phyloP scores from a whole-genome alignment of 768 basidiomycete species.

The Strobilomyces dryophilus region DNA sequence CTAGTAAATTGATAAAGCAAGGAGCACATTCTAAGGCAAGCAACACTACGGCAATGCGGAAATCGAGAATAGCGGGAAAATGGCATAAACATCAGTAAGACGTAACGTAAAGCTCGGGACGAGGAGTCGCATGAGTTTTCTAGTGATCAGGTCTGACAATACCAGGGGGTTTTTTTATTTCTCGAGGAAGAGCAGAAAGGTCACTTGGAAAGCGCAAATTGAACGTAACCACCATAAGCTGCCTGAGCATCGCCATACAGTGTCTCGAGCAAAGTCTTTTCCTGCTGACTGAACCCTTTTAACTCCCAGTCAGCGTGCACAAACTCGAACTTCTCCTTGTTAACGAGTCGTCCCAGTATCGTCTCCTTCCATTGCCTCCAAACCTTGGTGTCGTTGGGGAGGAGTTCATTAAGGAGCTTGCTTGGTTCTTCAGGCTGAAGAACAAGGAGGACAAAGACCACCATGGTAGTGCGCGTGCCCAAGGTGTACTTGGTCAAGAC shows the following conservation, averaged over 20 bases:
- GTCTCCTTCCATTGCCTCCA: slow-evolving; percentile 27
- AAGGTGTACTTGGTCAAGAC: slow-evolving; percentile 22
- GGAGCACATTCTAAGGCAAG: too few relatives aligned
- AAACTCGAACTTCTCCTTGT: slow-evolving; percentile 24
- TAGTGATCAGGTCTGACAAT: neutral
- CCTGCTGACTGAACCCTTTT: slow-evolving; percentile 10
- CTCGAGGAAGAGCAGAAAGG: neutral
- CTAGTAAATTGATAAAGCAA: too few relatives aligned
- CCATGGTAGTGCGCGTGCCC: slow-evolving; percentile 26
- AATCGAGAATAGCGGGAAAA: neutral
- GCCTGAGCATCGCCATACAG: slow-evolving; percentile 21
- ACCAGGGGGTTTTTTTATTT: neutral
- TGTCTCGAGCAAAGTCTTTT: slow-evolving; percentile 19
- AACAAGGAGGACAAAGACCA: slow-evolving; percentile 22
- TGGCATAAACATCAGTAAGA: neutral
- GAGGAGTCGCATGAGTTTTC: neutral
- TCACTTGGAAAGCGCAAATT: slow-evolving; percentile 8
- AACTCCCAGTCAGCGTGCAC: slow-evolving; percentile 20
- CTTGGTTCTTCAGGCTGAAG: slow-evolving; percentile 19
- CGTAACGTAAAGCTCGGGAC: neutral
- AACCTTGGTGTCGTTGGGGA: slow-evolving; percentile 26
- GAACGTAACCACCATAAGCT: slow-evolving; percentile 25
- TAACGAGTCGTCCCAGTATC: slow-evolving; percentile 13
- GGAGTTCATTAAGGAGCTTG: slow-evolving; percentile 19
- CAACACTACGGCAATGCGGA: too few relatives aligned